These are phyloP conservation scores for Abrus pulchellus DNA, from an alignment of 306 rosid species.

Conservation along the genomic window DNA sequence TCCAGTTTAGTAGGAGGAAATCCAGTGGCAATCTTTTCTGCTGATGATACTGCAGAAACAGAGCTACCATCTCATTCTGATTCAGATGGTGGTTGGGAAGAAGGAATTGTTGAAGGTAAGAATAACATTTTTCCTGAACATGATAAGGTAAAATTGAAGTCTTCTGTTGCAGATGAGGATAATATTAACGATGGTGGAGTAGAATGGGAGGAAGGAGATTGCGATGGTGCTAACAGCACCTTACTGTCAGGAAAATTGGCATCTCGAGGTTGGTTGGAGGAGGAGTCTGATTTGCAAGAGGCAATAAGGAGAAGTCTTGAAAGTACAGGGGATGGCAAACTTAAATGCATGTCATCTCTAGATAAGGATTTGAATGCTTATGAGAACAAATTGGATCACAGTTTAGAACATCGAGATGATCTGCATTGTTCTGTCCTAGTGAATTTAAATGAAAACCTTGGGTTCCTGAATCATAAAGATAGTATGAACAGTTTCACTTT, in stretches of 20 bases:
- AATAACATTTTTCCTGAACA: constrained; percentile 45
- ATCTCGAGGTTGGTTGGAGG: constrained; percentile 79
- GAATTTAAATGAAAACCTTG: constrained; percentile 42
- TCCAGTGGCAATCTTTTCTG: constrained; percentile 52
- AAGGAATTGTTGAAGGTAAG: constrained; percentile 60
- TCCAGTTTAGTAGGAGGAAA: constrained; percentile 73
- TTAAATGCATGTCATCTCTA: constrained; percentile 35
- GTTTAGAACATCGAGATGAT: constrained; percentile 37
- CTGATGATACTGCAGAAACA: constrained; percentile 50
- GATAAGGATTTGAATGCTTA: constrained; percentile 47
- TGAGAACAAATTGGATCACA: constrained; percentile 38
- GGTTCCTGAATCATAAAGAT: constrained; percentile 39
- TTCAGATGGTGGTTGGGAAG: constrained; percentile 82
- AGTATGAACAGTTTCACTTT: constrained; percentile 35
- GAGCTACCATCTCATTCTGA: constrained; percentile 55
- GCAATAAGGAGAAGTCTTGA: constrained; percentile 93
- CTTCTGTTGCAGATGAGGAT: constrained; percentile 45
- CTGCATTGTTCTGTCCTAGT: constrained; percentile 37
- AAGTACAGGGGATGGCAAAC: constrained; percentile 50
- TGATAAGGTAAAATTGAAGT: constrained; percentile 41
- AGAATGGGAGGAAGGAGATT: constrained; percentile 89
- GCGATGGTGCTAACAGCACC: constrained; percentile 57
- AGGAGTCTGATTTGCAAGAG: constrained; percentile 84
- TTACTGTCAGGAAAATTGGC: constrained; percentile 44
- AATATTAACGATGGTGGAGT: constrained; percentile 69